Evolutionary conservation across 257 asterid genomes (phyloP).

Genomic region (Lycium barbarum): DNA sequence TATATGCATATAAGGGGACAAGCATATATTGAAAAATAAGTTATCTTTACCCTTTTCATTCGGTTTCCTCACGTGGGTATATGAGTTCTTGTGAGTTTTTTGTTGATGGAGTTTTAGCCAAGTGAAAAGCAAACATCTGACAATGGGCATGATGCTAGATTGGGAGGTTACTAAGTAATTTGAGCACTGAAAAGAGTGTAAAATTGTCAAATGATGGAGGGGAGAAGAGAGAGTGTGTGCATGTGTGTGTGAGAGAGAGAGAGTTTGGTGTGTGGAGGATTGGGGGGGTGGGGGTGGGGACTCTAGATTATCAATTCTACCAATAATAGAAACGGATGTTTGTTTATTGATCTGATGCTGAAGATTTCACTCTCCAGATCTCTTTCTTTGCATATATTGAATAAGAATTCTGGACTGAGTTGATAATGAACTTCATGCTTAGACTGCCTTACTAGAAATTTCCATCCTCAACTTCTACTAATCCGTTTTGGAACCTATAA

Average conservation of each 20-base stretch:
- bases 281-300: background rate
- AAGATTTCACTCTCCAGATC: background rate
- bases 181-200: background rate
- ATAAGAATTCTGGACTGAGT: background rate
- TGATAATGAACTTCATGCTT: background rate
- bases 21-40: background rate
- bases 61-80: background rate
- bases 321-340: background rate
- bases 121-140: background rate
- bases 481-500: conserved; percentile 2
- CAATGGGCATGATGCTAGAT: background rate
- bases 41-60: conserved; percentile 18
- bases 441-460: background rate
- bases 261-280: background rate
- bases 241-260: background rate
- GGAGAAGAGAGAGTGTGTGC: background rate
- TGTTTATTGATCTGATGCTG: background rate
- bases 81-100: background rate
- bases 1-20: background rate
- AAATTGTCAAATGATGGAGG: background rate
- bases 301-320: background rate
- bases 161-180: background rate
- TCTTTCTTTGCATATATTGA: background rate
- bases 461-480: background rate
- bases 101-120: background rate